Evolutionary conservation across 345 rosid species (phyloP).

Genomic region (Acer saccharum): DNA sequence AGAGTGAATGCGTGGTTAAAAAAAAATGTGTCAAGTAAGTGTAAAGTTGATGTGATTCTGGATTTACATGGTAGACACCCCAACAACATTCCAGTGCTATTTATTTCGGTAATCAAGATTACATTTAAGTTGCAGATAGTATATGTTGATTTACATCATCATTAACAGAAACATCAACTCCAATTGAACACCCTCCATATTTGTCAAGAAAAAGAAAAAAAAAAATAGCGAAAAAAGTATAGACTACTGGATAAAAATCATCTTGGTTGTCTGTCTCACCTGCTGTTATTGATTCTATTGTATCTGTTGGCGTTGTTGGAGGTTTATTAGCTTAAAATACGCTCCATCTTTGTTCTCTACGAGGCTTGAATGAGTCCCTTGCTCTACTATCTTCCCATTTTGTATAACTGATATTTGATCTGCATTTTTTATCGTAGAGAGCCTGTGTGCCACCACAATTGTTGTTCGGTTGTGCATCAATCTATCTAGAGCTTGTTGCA

Average conservation of each 20-base stretch:
- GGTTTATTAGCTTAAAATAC: slow-evolving; percentile 74
- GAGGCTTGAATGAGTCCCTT: slow-evolving; percentile 78
- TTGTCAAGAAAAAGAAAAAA: not conserved
- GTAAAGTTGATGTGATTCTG: no score
- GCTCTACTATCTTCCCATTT: slow-evolving; percentile 74
- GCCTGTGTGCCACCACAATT: slow-evolving; percentile 88
- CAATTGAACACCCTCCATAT: not conserved
- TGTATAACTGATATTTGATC: slow-evolving; percentile 81
- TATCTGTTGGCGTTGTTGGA: slow-evolving; percentile 68
- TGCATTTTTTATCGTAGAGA: slow-evolving; percentile 82
- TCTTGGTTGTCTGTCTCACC: not conserved
- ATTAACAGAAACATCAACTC: not conserved
- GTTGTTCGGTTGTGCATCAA: slow-evolving; percentile 84
- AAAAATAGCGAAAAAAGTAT: not conserved
- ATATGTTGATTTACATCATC: no score
- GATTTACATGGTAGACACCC: no score
- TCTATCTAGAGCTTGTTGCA: slow-evolving; percentile 91
- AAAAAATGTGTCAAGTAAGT: no score
- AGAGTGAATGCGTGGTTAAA: no score
- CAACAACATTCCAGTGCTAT: no score
- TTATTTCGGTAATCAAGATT: no score
- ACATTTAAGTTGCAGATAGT: no score
- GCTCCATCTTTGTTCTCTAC: slow-evolving; percentile 70
- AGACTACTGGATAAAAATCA: not conserved
- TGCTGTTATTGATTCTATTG: slow-evolving; percentile 7